Percentiles rank a stretch among this genome's conserved stretches.
Conservation (phyloP, 305 asterid species). For the Rubia occidens region DNA sequence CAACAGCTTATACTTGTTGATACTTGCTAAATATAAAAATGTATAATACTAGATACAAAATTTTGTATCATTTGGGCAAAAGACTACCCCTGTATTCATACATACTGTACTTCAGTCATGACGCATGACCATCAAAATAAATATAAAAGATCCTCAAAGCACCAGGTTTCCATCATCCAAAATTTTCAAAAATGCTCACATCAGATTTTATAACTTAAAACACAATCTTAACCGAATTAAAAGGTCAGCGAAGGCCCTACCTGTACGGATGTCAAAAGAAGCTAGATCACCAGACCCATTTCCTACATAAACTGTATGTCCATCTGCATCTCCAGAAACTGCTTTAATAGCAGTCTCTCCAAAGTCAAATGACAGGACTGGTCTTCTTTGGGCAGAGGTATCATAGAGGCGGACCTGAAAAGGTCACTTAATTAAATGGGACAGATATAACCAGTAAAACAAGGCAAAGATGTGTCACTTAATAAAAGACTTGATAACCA, state of each 20-base stretch:
- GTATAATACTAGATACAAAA: neutral
- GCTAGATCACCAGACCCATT: conserved; percentile 97
- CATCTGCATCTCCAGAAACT: conserved; percentile 69
- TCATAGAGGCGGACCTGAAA: conserved; percentile 85
- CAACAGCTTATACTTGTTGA: neutral
- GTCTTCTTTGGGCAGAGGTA: conserved; percentile 88
- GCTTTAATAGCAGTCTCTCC: conserved; percentile 81
- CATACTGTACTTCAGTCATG: neutral
- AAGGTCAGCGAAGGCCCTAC: conserved; percentile 24
- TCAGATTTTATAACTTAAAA: neutral
- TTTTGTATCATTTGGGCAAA: neutral
- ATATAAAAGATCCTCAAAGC: neutral
- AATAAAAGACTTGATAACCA: neutral
- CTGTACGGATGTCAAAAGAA: conserved; percentile 80
- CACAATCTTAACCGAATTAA: neutral
- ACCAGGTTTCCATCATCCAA: neutral
- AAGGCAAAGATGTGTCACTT: neutral
- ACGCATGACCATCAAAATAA: neutral
- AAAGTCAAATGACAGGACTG: conserved; percentile 72
- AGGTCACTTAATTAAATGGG: conserved; percentile 10
- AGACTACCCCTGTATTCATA: neutral
- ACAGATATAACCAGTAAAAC: neutral
- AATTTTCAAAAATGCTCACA: neutral
- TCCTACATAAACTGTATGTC: conserved; percentile 66
- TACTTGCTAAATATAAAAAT: neutral